Evolutionary conservation across 805 yeast genomes (phyloP), one percentile per base, ranked within the genome.

Genomic region (Candida oleophila): DNA sequence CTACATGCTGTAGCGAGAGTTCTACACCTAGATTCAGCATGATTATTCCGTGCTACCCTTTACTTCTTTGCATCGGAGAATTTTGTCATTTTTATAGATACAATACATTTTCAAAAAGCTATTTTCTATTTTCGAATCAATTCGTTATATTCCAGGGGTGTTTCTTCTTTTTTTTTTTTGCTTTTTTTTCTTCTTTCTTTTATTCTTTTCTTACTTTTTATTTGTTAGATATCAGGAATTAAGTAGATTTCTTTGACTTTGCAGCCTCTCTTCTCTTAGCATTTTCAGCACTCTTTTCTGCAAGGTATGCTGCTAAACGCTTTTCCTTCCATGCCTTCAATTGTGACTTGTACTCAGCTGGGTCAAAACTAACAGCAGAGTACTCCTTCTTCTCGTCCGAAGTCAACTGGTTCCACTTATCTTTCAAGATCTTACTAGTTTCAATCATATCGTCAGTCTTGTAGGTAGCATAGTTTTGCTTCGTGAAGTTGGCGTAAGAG

Each of bases 351-450:
- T 60, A 65, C 3, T 50, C 49, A 2, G 54, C 56, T 49, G 53
- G 50, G 9, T 47, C 62, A 22, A 43, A 16, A 48, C n/a, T 54
- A 5, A 25, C 50, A 11, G 60, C 30, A 11, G 55, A 50, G 50
- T 62, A 69, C 4, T 49, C 37, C 7, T 42, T 46, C 57, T 68
- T 69, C 51, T 69, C 70, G 7, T 30, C 54, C 2, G 37, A 51
- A 34, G 63, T 41, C 55, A 71, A 59, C n/a, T 22, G 38, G 33
- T 54, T 62, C 74, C 75, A 72, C 40, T 62, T 50, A 5, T 39
- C 48, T 16, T 65, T 52, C 34, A 69, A 50, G 14, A 56, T 60
- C 49, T 61, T 63, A 20, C 61, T 50, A 16, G 57, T 50, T 34
- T 63, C 70, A 9, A 46, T 54, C 35, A 64, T 55, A 25, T 11